Evolutionary conservation across 495 filamentous ascomycete genomes (phyloP), one percentile per base, ranked within the genome.

Genomic region (Ramalina intermedia): DNA sequence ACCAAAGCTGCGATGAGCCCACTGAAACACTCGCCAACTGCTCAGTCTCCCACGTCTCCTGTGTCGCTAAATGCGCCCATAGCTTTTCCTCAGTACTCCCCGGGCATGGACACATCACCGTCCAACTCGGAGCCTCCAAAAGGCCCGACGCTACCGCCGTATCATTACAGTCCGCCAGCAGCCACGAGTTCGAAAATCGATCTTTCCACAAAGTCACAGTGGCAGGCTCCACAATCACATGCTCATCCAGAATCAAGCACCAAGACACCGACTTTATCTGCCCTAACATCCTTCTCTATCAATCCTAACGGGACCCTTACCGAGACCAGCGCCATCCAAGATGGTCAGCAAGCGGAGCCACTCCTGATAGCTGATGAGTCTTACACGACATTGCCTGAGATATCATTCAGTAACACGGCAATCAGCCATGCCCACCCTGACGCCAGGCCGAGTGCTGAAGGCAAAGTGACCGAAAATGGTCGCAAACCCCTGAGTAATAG

Each of bases 221-320:
- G 37, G 23, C 20, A 35, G 6, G 16, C 47, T 13, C 17, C 37
- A 0, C 47, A 41, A 16, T 37, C 35, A 14, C 37, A 27, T 37
- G 27, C 35, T 41, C 36, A 37, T 49, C 47, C 47, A 17, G 37
- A 49, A 16, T 43, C 41, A 9, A 29, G 21, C 27, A 43, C 45
- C 4, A 40, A 37, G 3, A 54, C 43, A 26, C 40, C 41, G 21
- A 46, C 46, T 17, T 37, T 43, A 8, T 58, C 53, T 18, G 33
- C 53, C n/a, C 27, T 55, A 6, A 55, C 53, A 13, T 58, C 52
- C 6, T 59, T 52, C 37, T 59, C 54, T 18, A 52, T 59, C 4
- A 42, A 49, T 21, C 57, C 57, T 4, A 49, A 54, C 37, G 57
- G 57, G 3, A 59, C 51, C 14, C 35, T 56, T 2, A 54, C 51